Base-by-base conservation (phyloP, 2,329 filamentous ascomycete species). In the Colletotrichum abscissum region DNA sequence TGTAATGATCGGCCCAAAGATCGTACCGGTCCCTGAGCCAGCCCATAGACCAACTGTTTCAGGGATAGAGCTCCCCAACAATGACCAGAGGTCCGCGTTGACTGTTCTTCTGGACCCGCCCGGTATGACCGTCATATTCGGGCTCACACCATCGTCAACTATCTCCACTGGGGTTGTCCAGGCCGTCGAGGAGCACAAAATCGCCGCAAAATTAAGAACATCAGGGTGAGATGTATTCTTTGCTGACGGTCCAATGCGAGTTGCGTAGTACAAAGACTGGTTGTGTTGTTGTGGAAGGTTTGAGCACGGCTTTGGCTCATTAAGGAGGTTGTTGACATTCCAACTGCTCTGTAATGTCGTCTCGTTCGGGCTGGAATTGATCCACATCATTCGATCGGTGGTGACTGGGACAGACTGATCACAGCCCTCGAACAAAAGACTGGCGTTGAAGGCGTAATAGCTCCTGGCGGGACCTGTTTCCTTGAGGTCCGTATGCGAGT, bases 131-230 rank as follows among this genome's bases (percentile, higher is more conserved):
- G 64, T 72, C 26, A 68, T 35, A 1, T 62, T 63, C 5, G 64
- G 69, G 22, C 49, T 63, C n/a, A 58, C 5, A 0, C 69, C 69
- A 26, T 72, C 57, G 38, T 72, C 69, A 33, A 35, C 38, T 14
- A 46, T 58, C 19, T 42, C 35, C 1, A 62, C 69, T 22, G 49
- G 62, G n/a, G 69, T 49, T 1, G 67, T 7, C 64, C 69, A 72
- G 9, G 64, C 64, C 8, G 69, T 63, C 26, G 63, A 49, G 1
- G 69, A 54, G 52, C 64, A 72, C 5, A 72, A 58, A 3, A 67
- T 52, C 4, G 42, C 69, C 7, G 56, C 57, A 3, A 55, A 59
- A 49, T 69, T 49, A 33, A 42, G 46, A 12, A 60, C 22, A 35
- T 24, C 30, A 4, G 28, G 58, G 8, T n/a, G 22, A 7, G 66